Conservation (phyloP, 257 asterid species). For the Catharanthus roseus region DNA sequence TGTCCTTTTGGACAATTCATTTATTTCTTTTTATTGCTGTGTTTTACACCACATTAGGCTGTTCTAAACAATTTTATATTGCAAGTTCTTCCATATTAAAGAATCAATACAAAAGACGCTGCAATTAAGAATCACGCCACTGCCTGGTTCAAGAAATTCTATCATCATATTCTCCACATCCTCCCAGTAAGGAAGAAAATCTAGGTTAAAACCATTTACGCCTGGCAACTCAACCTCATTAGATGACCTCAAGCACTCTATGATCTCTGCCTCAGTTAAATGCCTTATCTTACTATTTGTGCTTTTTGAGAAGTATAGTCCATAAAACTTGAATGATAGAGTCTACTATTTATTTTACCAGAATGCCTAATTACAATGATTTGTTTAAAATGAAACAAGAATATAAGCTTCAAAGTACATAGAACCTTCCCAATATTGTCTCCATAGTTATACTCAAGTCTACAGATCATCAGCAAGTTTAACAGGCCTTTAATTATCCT, state of each 20-base stretch:
- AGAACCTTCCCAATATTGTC: too few relatives aligned
- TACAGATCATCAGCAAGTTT: too few relatives aligned
- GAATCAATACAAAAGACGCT: not conserved
- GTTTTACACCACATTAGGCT: not conserved
- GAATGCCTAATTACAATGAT: too few relatives aligned
- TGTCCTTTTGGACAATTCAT: not conserved
- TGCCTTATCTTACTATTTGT: not conserved
- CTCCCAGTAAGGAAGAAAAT: too few relatives aligned
- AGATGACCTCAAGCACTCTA: not conserved
- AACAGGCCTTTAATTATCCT: too few relatives aligned
- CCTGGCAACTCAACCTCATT: not conserved
- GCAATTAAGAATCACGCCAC: not conserved
- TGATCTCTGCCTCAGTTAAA: not conserved
- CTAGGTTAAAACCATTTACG: not conserved
- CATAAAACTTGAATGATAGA: too few relatives aligned
- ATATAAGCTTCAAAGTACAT: too few relatives aligned
- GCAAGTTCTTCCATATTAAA: not conserved
- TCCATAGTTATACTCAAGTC: too few relatives aligned
- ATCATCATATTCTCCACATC: not conserved
- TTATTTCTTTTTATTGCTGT: too few relatives aligned
- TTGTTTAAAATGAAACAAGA: too few relatives aligned
- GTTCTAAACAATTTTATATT: not conserved
- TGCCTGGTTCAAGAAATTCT: not conserved
- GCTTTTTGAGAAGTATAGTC: too few relatives aligned
- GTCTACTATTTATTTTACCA: too few relatives aligned